Percentiles rank a stretch among this genome's conserved stretches.
phyloP scores from a whole-genome alignment of 179 eudicot species.

The Silene noctiflora region DNA sequence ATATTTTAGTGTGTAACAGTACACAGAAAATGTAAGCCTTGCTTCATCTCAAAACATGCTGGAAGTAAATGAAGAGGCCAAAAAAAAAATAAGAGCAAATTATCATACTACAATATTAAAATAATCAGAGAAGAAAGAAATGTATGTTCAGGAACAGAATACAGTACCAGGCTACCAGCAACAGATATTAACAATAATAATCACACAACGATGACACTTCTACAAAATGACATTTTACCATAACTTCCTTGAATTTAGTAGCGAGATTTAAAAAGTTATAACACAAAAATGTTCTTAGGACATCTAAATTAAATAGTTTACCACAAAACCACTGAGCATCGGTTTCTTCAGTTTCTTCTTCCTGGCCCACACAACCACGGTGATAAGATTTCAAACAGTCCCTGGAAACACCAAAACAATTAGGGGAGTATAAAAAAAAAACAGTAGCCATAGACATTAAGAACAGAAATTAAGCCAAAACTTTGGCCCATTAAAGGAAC shows the following conservation, averaged over 20 bases:
- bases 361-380: constrained; percentile 31
- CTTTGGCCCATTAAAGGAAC: not conserved
- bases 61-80: too few relatives aligned
- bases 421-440: not conserved
- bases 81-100: too few relatives aligned
- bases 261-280: not conserved
- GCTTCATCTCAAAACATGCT: too few relatives aligned
- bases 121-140: too few relatives aligned
- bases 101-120: too few relatives aligned
- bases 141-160: too few relatives aligned
- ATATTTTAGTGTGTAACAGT: not conserved
- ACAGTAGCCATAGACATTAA: not conserved
- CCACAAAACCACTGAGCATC: constrained; percentile 41
- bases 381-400: constrained; percentile 44
- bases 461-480: not conserved
- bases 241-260: not conserved
- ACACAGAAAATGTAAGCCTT: not conserved
- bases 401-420: constrained; percentile 25
- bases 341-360: constrained; percentile 28
- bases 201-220: not conserved
- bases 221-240: not conserved
- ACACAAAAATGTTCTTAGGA: not conserved
- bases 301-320: constrained; percentile 17
- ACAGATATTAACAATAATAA: too few relatives aligned
- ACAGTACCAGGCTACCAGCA: too few relatives aligned